These are phyloP conservation scores for Raffaelea arxii DNA, from an alignment of 2,329 filamentous ascomycete species.

Conservation along the genomic window DNA sequence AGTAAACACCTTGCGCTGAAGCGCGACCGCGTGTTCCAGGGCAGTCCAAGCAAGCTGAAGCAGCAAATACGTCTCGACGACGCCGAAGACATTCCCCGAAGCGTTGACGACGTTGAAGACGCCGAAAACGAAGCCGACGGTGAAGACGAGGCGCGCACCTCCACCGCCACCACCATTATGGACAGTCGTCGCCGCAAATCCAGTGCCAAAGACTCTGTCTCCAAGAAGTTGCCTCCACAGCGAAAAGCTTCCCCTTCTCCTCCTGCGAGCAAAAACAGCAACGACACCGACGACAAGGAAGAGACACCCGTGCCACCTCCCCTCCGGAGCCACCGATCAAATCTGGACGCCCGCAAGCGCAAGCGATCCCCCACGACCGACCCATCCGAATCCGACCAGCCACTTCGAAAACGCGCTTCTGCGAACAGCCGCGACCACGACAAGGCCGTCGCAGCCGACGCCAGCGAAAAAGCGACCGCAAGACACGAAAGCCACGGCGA, in stretches of 20 bases:
- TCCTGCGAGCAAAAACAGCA: neutral
- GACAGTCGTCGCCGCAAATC: constrained; percentile 18
- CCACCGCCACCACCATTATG: constrained; percentile 3
- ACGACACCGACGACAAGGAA: constrained; percentile 18
- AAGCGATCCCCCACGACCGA: constrained; percentile 39
- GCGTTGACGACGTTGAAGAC: constrained; percentile 27
- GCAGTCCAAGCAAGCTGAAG: constrained; percentile 69
- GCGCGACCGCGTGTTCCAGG: constrained; percentile 12
- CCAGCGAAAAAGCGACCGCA: constrained; percentile 18
- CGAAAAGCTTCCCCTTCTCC: no score
- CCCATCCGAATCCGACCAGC: constrained; percentile 35
- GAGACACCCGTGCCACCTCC: constrained; percentile 1
- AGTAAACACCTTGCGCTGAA: constrained; percentile 5
- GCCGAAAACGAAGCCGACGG: constrained; percentile 24
- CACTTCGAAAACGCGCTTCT: constrained; percentile 43
- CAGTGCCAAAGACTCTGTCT: constrained; percentile 8
- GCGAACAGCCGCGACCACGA: constrained; percentile 22
- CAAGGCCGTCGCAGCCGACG: neutral
- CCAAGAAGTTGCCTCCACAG: no score
- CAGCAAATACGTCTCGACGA: constrained; percentile 35
- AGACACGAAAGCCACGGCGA: constrained; percentile 7
- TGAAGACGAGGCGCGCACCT: constrained; percentile 10
- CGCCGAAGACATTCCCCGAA: constrained; percentile 14
- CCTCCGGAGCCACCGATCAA: constrained; percentile 13
- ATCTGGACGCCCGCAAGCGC: constrained; percentile 34